Conservation (phyloP, 805 yeast genomes). For the Suhomyces vadensis region DNA sequence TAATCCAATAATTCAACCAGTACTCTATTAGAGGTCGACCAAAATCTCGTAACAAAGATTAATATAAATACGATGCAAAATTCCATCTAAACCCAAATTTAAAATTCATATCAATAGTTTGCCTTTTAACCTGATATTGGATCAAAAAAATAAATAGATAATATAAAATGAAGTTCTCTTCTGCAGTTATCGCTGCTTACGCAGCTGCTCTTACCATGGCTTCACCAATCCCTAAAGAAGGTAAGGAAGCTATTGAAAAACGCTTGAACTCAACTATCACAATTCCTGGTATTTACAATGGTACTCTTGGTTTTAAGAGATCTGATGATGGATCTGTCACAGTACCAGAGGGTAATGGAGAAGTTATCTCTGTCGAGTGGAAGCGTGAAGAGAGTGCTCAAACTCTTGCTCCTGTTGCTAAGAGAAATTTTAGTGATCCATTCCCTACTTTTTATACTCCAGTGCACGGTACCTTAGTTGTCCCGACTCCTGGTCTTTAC, state of each 20-base stretch:
- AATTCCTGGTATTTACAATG: background rate
- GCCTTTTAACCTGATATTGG: background rate
- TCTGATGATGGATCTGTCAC: too few relatives aligned
- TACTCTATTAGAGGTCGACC: too few relatives aligned
- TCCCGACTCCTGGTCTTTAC: too few relatives aligned
- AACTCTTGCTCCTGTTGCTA: too few relatives aligned
- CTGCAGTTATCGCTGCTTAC: background rate
- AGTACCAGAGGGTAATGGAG: too few relatives aligned
- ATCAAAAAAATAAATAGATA: background rate
- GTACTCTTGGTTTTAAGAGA: background rate
- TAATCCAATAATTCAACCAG: too few relatives aligned
- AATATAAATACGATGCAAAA: background rate
- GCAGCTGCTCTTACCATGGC: background rate
- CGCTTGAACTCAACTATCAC: background rate
- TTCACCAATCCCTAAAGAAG: constrained; percentile 4
- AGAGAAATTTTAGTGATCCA: too few relatives aligned
- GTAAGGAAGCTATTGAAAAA: background rate
- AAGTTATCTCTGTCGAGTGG: too few relatives aligned
- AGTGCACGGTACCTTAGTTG: too few relatives aligned
- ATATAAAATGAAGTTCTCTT: constrained; percentile 2
- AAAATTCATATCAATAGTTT: background rate
- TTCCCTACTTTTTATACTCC: too few relatives aligned
- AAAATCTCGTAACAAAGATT: background rate
- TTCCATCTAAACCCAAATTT: background rate
- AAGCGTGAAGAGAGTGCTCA: too few relatives aligned